phyloP scores from a whole-genome alignment of 139 green algal species.

The Volvox reticuliferus region DNA sequence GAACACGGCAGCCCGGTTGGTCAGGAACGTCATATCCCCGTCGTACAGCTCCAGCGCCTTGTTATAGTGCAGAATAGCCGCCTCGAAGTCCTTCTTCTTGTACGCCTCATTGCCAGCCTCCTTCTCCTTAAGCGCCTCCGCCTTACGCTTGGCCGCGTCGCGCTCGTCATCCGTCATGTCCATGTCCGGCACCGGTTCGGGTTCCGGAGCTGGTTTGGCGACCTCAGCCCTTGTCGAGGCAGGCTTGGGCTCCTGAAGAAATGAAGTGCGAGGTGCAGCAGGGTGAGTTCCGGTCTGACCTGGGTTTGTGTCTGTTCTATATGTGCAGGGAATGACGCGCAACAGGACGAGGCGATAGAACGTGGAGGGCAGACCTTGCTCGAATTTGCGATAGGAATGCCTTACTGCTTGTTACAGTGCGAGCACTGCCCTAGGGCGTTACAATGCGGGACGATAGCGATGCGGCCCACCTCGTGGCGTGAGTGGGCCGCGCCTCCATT shows the following conservation, averaged over 20 bases:
- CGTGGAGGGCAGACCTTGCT: too few relatives aligned
- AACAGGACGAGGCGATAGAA: too few relatives aligned
- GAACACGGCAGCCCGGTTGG: constrained; percentile 95
- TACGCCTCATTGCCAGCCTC: constrained; percentile 93
- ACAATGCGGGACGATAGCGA: neutral
- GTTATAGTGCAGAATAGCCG: constrained; percentile 91
- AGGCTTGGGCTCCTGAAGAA: constrained; percentile 16
- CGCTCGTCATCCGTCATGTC: constrained; percentile 51
- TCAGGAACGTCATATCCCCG: constrained; percentile 95
- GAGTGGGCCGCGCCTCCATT: neutral
- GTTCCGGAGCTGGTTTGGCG: constrained; percentile 33
- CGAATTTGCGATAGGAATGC: too few relatives aligned
- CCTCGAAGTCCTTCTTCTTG: constrained; percentile 93
- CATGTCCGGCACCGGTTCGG: neutral
- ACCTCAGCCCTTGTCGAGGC: neutral
- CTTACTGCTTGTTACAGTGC: too few relatives aligned
- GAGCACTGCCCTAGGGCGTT: too few relatives aligned
- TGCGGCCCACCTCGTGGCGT: neutral
- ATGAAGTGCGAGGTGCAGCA: too few relatives aligned
- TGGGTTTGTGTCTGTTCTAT: too few relatives aligned
- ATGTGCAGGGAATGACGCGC: too few relatives aligned
- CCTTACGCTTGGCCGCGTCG: constrained; percentile 41
- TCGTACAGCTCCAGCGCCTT: constrained; percentile 90
- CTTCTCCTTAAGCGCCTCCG: constrained; percentile 83
- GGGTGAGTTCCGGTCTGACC: too few relatives aligned